Evolutionary conservation across 2,329 filamentous ascomycete species (phyloP), one percentile per base, ranked within the genome.

Genomic region (Fusarium scirpi): DNA sequence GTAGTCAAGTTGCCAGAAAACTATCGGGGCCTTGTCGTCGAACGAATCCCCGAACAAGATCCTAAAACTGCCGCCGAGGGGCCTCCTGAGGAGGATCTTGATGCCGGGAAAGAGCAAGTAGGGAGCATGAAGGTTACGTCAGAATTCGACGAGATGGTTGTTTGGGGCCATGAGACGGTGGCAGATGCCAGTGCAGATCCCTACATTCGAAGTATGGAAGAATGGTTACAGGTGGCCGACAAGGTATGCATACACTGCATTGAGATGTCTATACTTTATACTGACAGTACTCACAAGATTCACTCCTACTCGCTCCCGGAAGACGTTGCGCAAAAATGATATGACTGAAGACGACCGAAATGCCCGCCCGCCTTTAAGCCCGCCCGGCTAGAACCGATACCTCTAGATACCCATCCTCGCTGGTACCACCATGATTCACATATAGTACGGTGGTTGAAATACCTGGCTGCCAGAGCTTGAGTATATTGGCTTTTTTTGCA

Each of bases 161-260:
- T 97, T n/a, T 98, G 94, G 94, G 90, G 88, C 0, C 94, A 97
- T 78, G 94, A 96, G 71, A 80, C 82, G 2, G 74, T 88, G 52
- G 89, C 89, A 8, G 89, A 91, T 64, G 84, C 85, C 1, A 84
- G 84, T 29, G 81, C 82, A 8, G 93, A 97, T 80, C 83, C 87
- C 2, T 96, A 94, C 77, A 83, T 93, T 7, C 91, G 91, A 77
- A 89, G 91, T 0, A 82, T 97, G 45, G 87, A 91, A 71, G 94
- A 97, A 79, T 97, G 94, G 94, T 84, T 97, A 61, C 83, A 84
- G 13, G 88, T 94, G 78, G 88, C 94, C 13, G 88, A 91, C 70
- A 85, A 87, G 78, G 91, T 94, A 79, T 74, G 86, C 16, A 24
- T n/a, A 10, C 16, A 49, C 15, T 22, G 13, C 6, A 38, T 25